Evolutionary conservation across 2,329 filamentous ascomycete genomes (phyloP), one percentile per base, ranked within the genome.

Genomic region (Pseudocercospora macadamiae): DNA sequence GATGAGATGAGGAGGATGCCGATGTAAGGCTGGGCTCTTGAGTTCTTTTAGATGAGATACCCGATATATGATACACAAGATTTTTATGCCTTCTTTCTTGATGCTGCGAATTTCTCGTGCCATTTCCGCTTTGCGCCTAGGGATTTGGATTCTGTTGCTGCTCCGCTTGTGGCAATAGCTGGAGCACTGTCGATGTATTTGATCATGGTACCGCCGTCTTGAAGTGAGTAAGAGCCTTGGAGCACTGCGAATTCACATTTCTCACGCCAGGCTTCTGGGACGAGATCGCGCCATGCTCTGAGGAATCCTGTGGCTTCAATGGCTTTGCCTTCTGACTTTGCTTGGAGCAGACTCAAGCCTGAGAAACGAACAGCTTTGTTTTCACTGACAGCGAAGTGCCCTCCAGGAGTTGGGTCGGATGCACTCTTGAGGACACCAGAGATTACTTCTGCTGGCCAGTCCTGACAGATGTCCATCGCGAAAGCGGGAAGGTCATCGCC

Each of bases 1-100:
- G 85, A 90, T 47, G 92, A 96, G 80, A 87, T 96, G 74, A 79
- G 75, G 72, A 75, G 77, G 52, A 81, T 95, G 77, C 86, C 84
- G 0, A 90, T 92, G 78, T 92, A 66, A 68, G 39, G 37, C 1
- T 44, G 47, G 44, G 19, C n/a, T n/a, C n/a, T n/a, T n/a, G n/a
- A n/a, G n/a, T n/a, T n/a, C n/a, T n/a, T n/a, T n/a, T n/a, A n/a
- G n/a, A n/a, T n/a, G n/a, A n/a, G n/a, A n/a, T n/a, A n/a, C n/a
- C n/a, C n/a, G n/a, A n/a, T n/a, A n/a, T n/a, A n/a, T n/a, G n/a
- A n/a, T n/a, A n/a, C n/a, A n/a, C n/a, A n/a, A n/a, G n/a, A n/a
- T n/a, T n/a, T 12, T 63, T 28, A 63, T 42, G 57, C 36, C 21
- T 63, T 58, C 58, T 68, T 71, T 53, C 70, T 72, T 21, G 68